phyloP scores from a whole-genome alignment of 805 yeast genomes.

The Candida pseudofarinosa region DNA sequence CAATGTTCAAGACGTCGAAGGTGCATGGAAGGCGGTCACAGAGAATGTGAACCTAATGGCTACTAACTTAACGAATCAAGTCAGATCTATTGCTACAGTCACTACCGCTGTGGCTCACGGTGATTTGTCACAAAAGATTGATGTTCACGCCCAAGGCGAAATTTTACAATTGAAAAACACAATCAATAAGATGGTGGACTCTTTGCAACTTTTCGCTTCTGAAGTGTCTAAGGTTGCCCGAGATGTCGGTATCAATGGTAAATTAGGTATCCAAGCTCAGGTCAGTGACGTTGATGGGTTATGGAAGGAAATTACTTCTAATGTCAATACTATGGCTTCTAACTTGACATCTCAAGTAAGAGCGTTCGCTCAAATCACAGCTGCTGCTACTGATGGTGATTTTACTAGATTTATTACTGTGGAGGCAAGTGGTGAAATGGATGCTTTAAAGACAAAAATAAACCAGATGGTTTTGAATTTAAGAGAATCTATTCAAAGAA shows the following conservation, averaged over 20 bases:
- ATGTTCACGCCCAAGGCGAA: constrained; percentile 88
- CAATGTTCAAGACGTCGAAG: constrained; percentile 48
- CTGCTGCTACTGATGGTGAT: constrained; percentile 92
- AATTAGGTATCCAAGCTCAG: constrained; percentile 87
- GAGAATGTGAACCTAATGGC: constrained; percentile 47
- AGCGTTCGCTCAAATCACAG: constrained; percentile 90
- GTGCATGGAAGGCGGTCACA: constrained; percentile 49
- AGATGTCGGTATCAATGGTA: constrained; percentile 92
- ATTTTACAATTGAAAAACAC: constrained; percentile 81
- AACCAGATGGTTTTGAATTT: constrained; percentile 83
- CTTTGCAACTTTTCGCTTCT: constrained; percentile 79
- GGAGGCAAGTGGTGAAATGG: constrained; percentile 91
- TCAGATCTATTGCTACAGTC: constrained; percentile 83
- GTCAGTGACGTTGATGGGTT: constrained; percentile 87
- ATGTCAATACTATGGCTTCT: constrained; percentile 93
- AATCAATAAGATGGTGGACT: constrained; percentile 90
- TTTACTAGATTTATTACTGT: constrained; percentile 87
- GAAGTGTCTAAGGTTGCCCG: constrained; percentile 89
- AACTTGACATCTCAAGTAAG: constrained; percentile 88
- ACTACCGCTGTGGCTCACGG: constrained; percentile 93
- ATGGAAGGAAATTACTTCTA: constrained; percentile 89
- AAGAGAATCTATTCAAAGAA: constrained; percentile 85
- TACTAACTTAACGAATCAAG: constrained; percentile 62
- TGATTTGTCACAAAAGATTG: constrained; percentile 79
- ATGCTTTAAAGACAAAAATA: constrained; percentile 57